Conservation (phyloP, 176 grass and related monocot genomes). For the Calamus simplicifolius region DNA sequence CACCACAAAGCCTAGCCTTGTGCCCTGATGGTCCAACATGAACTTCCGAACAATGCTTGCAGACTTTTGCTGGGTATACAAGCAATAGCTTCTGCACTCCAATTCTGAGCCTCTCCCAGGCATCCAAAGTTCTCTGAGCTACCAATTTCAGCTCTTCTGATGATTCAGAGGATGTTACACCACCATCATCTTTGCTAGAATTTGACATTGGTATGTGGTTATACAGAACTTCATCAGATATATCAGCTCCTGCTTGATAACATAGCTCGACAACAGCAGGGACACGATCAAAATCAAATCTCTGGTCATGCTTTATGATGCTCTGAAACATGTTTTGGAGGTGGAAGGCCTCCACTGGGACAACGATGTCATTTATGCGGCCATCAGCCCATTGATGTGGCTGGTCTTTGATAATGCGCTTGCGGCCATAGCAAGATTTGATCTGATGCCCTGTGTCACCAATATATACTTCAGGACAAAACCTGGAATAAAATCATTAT, state of each 20-base stretch:
- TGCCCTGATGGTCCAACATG: conserved; percentile 72
- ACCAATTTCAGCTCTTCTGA: conserved; percentile 37
- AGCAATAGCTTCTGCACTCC: conserved; percentile 71
- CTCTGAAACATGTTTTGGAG: conserved; percentile 53
- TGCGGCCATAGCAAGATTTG: conserved; percentile 65
- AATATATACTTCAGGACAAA: conserved; percentile 73
- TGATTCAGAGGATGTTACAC: not conserved
- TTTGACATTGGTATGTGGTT: not conserved
- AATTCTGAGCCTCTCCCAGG: conserved; percentile 72
- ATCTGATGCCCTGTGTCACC: conserved; percentile 52
- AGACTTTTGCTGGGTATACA: conserved; percentile 84
- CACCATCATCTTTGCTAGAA: not conserved
- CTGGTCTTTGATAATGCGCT: conserved; percentile 45
- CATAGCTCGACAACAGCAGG: conserved; percentile 80
- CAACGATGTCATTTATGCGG: conserved; percentile 56
- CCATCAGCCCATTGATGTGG: conserved; percentile 49
- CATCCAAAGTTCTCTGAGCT: conserved; percentile 60
- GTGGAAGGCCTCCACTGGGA: conserved; percentile 58
- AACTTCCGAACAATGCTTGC: conserved; percentile 72
- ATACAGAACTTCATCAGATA: conserved; percentile 27
- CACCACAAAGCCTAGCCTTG: conserved; percentile 75
- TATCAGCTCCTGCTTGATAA: conserved; percentile 62
- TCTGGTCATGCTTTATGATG: conserved; percentile 76
- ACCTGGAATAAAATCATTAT: conserved; percentile 35
- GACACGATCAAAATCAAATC: conserved; percentile 60